These are phyloP conservation scores for Hypoxylon sp. DNA, from an alignment of 2,329 filamentous ascomycete genomes.

Conservation along the genomic window DNA sequence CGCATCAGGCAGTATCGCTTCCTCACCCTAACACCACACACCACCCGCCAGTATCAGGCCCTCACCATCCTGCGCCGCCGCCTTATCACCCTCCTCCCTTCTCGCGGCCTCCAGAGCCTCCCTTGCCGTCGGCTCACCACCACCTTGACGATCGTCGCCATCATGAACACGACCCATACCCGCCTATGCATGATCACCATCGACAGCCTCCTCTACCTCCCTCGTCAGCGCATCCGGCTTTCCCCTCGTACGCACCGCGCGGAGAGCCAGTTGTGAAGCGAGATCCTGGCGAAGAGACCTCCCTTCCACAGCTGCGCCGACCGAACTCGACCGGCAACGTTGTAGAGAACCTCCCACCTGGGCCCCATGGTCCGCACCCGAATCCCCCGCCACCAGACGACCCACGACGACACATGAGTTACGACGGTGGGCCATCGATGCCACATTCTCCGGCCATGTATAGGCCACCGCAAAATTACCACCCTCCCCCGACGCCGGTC, in stretches of 20 bases:
- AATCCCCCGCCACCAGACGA: conserved; percentile 62
- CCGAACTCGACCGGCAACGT: conserved; percentile 66
- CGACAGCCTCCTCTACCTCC: conserved; percentile 60
- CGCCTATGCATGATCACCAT: conserved; percentile 69
- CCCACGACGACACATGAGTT: conserved; percentile 67
- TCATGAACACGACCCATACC: conserved; percentile 69
- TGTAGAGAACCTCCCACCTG: conserved; percentile 56
- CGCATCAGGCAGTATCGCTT: conserved; percentile 64
- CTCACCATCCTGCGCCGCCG: conserved; percentile 59
- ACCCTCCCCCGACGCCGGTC: conserved; percentile 51
- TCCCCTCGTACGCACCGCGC: conserved; percentile 62
- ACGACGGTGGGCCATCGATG: conserved; percentile 64
- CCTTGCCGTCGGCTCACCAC: conserved; percentile 60
- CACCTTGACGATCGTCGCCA: conserved; percentile 70
- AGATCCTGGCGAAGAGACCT: conserved; percentile 65
- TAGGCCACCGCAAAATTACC: conserved; percentile 50
- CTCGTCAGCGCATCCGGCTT: conserved; percentile 62
- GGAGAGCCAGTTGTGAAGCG: conserved; percentile 70
- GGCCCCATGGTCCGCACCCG: conserved; percentile 56
- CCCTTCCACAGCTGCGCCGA: conserved; percentile 62
- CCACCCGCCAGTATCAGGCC: conserved; percentile 52
- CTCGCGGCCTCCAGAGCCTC: conserved; percentile 58
- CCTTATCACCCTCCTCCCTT: conserved; percentile 56
- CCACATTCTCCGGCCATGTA: conserved; percentile 60
- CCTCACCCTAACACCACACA: conserved; percentile 61